Conservation (phyloP, 108 stramenopile species). For the Aurantiochytrium sp. region DNA sequence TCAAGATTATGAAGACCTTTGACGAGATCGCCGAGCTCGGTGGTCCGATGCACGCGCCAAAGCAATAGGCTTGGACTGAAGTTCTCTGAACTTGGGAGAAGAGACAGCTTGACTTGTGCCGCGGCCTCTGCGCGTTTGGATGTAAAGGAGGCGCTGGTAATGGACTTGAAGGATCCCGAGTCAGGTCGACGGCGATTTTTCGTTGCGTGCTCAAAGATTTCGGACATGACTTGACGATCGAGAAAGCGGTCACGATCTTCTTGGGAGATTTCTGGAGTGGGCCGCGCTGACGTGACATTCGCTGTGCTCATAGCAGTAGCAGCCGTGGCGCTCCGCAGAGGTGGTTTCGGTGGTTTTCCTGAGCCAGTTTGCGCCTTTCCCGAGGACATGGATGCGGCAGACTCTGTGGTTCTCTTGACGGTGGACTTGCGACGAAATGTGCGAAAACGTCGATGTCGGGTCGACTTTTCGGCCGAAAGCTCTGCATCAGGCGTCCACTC, state of each 20-base stretch:
- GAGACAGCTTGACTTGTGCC: neutral
- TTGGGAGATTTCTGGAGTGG: neutral
- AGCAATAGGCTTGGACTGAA: neutral
- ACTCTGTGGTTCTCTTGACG: neutral
- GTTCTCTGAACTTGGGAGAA: neutral
- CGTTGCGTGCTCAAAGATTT: neutral
- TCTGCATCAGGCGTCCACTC: no score
- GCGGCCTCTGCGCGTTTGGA: neutral
- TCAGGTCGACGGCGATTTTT: neutral
- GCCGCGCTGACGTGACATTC: neutral
- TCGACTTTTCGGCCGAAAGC: neutral
- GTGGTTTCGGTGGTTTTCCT: no score
- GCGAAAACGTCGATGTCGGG: neutral
- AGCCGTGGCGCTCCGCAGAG: neutral
- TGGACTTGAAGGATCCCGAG: neutral
- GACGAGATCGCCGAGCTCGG: neutral
- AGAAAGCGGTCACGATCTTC: neutral
- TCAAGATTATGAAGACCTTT: neutral
- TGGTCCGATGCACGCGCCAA: neutral
- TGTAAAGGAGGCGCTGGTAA: neutral
- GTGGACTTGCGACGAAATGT: neutral
- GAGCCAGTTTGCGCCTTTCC: no score
- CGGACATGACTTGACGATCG: neutral
- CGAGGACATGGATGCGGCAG: no score
- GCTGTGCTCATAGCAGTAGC: neutral